Base-by-base conservation (phyloP, 495 filamentous ascomycete genomes). In the Trichoderma erinaceum region DNA sequence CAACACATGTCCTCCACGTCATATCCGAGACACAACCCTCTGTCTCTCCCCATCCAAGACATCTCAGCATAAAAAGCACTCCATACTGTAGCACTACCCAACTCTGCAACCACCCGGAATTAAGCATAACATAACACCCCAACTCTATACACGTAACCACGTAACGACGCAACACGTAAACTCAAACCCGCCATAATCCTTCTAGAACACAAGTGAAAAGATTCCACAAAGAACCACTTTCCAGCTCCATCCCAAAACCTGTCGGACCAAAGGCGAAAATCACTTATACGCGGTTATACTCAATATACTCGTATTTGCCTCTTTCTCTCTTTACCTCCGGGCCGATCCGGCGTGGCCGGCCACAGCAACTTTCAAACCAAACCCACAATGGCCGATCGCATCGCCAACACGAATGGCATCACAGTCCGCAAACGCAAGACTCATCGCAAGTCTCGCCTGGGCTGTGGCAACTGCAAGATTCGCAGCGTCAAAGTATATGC, bases 401-500 rank as follows among this genome's bases (percentile, higher is more conserved):
- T 61, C 56, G 25, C 56, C 56, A 18, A 6, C 56, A 16, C 35
- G 3, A 25, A 32, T 25, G 23, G 10, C 56, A 61, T 21, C 16
- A 32, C 56, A 13, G 56, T 32, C 56, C 56, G 56, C 56, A 61
- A 61, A 25, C 77, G 81, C 5, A 79, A 74, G 67, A 67, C 74
- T 4, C 80, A 82, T 66, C 78, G 70, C 16, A 82, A 82, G 66
- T 80, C 77, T 3, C 74, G 80, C 15, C 71, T 68, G 13, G 81
- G 81, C 0, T 83, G 81, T 65, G 71, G 74, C 27, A 83, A 83
- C 69, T 83, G 81, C 73, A 84, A 82, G 74, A 61, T 84, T 25
- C 70, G 81, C 29, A 70, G 75, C 29, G 74, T 83, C 46, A 83
- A 83, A 71, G 81, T 79, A 69, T 10, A 52, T 21, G 4, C 4